These are phyloP conservation scores for Aspergillus quadrilineatus DNA, from an alignment of 2,329 filamentous ascomycete species.

Conservation along the genomic window DNA sequence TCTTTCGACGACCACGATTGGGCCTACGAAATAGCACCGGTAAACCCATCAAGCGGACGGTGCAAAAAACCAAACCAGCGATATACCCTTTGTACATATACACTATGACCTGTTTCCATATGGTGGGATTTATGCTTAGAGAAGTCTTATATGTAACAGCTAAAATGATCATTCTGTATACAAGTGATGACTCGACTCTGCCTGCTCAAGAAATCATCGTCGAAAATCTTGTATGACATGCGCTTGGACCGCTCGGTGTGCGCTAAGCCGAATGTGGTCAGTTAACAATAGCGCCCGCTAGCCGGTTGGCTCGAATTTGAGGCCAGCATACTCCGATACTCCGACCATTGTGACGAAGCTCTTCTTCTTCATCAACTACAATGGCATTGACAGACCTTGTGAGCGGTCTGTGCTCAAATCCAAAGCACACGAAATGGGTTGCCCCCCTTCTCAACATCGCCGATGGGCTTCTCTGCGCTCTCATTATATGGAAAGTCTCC, in stretches of 20 bases:
- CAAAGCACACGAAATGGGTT: slow-evolving; percentile 62
- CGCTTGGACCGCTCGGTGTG: neutral
- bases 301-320: too few relatives aligned
- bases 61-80: slow-evolving; percentile 8
- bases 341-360: neutral
- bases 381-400: slow-evolving; percentile 38
- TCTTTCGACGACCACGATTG: neutral
- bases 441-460: slow-evolving; percentile 64
- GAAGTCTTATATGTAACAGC: neutral
- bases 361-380: slow-evolving; percentile 4
- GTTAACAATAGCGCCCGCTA: slow-evolving; percentile 17
- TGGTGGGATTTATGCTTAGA: neutral
- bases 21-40: neutral
- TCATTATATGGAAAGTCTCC: slow-evolving; percentile 77
- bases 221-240: neutral
- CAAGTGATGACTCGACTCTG: neutral
- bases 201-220: neutral
- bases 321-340: neutral
- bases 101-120: slow-evolving; percentile 7
- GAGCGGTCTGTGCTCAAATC: slow-evolving; percentile 51
- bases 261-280: slow-evolving; percentile 24
- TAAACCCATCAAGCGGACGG: neutral
- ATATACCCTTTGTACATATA: slow-evolving; percentile 28
- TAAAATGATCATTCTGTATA: neutral
- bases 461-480: slow-evolving; percentile 69